phyloP scores from a whole-genome alignment of 257 asterid genomes.

The Solanum ahanhuiri region DNA sequence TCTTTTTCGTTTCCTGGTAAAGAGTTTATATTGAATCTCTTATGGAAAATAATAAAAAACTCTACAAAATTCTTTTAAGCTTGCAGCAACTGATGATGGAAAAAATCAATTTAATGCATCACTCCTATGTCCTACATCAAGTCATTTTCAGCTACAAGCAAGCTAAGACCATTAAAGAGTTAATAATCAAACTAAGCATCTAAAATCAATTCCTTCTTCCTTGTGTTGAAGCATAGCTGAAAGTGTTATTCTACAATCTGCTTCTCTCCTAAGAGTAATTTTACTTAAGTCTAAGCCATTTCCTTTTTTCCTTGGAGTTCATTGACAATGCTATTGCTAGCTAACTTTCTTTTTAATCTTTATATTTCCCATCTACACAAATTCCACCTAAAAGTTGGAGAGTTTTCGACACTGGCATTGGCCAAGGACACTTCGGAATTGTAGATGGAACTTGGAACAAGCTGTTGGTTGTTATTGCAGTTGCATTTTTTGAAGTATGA shows the following conservation, averaged over 20 bases:
- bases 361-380: neutral
- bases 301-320: neutral
- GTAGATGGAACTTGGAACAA: neutral
- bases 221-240: neutral
- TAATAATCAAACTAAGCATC: neutral
- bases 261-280: neutral
- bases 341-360: neutral
- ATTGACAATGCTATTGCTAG: neutral
- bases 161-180: neutral
- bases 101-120: neutral
- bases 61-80: neutral
- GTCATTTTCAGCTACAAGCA: neutral
- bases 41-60: too few relatives aligned
- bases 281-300: neutral
- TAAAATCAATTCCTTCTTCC: neutral
- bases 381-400: neutral
- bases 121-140: neutral
- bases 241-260: neutral
- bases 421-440: neutral
- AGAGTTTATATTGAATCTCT: too few relatives aligned
- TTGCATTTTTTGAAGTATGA: neutral
- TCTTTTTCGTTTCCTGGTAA: too few relatives aligned
- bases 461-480: neutral
- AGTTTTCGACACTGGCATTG: neutral
- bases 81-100: neutral